These are phyloP conservation scores for Tillandsia leiboldiana DNA, from an alignment of 176 grass and related monocot species.

Conservation along the genomic window DNA sequence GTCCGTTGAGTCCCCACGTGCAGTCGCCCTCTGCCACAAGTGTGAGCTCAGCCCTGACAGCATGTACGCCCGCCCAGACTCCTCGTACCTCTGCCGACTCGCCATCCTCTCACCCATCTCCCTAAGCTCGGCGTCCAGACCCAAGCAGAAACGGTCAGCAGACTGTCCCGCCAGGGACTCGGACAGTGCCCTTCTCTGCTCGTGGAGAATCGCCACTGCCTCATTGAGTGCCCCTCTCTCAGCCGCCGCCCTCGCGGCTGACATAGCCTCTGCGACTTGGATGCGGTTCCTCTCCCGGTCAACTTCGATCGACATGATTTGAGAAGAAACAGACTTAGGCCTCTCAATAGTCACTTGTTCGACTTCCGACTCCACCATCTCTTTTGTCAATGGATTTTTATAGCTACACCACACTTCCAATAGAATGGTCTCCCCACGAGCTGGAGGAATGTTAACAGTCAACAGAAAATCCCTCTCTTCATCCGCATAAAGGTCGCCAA, in stretches of 20 bases:
- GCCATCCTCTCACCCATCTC: constrained; percentile 87
- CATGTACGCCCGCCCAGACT: constrained; percentile 70
- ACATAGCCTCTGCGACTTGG: constrained; percentile 61
- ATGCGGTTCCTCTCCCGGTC: constrained; percentile 59
- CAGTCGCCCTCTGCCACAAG: constrained; percentile 71
- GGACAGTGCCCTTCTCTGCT: constrained; percentile 28
- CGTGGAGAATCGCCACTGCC: constrained; percentile 58
- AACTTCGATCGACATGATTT: constrained; percentile 16
- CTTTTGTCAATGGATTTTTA: constrained; percentile 55
- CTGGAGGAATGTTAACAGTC: constrained; percentile 39
- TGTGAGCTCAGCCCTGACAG: constrained; percentile 77
- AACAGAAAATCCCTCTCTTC: constrained; percentile 87
- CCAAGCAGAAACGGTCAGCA: constrained; percentile 46
- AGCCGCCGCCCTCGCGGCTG: constrained; percentile 46
- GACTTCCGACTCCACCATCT: constrained; percentile 34
- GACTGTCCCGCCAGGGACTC: constrained; percentile 31
- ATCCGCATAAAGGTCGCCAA: constrained; percentile 75
- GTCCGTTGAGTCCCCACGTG: constrained; percentile 66
- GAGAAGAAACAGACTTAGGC: neutral
- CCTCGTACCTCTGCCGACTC: constrained; percentile 58
- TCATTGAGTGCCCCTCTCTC: constrained; percentile 44
- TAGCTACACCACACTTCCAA: constrained; percentile 62
- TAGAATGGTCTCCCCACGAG: constrained; percentile 29
- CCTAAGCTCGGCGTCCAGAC: constrained; percentile 52
- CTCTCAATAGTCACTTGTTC: constrained; percentile 12